Conservation (phyloP, 768 basidiomycete species). For the Coprinopsis marcescibilis region DNA sequence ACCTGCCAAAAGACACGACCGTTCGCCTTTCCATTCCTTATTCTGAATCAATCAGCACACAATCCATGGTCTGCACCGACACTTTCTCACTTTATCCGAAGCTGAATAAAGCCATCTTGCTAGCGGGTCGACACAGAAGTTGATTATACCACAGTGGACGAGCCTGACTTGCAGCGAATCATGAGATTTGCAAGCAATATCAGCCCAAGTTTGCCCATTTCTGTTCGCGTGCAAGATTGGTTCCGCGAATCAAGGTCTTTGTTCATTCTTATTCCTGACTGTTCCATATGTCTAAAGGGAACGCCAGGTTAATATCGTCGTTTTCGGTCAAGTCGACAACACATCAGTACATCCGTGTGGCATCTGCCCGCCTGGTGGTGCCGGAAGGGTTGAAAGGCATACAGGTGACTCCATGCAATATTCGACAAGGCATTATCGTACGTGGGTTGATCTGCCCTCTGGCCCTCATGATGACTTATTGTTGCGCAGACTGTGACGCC, state of each 20-base stretch:
- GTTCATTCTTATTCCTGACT: neutral
- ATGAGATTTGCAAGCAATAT: constrained; percentile 52
- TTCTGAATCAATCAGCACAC: constrained; percentile 55
- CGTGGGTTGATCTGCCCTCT: constrained; percentile 15
- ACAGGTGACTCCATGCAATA: constrained; percentile 39
- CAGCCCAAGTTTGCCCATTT: constrained; percentile 70
- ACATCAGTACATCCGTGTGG: constrained; percentile 73
- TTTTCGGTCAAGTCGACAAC: constrained; percentile 85
- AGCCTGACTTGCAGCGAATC: constrained; percentile 48
- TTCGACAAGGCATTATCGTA: constrained; percentile 25
- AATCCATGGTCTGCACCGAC: constrained; percentile 50
- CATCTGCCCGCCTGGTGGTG: constrained; percentile 48
- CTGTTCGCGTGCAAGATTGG: constrained; percentile 95
- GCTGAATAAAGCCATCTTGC: constrained; percentile 1
- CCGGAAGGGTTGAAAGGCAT: constrained; percentile 43
- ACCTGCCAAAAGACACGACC: constrained; percentile 41
- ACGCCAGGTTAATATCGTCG: constrained; percentile 73
- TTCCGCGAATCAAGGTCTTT: constrained; percentile 79
- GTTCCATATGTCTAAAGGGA: constrained; percentile 3
- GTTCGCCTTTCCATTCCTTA: constrained; percentile 58
- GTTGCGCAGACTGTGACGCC: constrained; percentile 65
- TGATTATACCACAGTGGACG: constrained; percentile 57
- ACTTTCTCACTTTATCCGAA: neutral
- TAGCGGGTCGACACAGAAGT: constrained; percentile 68
- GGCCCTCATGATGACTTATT: neutral